phyloP scores from a whole-genome alignment of 371 early-diverging fungal genomes.

The Gilbertella persicaria region DNA sequence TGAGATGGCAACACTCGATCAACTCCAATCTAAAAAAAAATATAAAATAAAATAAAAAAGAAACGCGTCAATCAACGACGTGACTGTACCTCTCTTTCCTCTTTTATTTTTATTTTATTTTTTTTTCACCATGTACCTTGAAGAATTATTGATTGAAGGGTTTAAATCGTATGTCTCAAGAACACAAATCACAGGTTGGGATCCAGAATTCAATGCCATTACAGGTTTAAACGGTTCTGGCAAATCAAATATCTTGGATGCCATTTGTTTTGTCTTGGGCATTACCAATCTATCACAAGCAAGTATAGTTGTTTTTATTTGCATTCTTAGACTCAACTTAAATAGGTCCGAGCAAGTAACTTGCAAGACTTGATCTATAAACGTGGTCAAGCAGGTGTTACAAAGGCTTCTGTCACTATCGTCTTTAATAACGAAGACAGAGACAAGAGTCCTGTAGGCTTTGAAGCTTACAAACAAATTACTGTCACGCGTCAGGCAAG shows the following conservation, averaged over 20 bases:
- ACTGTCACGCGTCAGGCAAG: conserved; percentile 94
- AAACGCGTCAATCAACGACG: no score
- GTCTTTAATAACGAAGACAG: conserved; percentile 94
- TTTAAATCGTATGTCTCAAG: conserved; percentile 97
- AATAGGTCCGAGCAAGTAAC: conserved; percentile 90
- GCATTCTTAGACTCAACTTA: neutral
- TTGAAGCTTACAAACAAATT: conserved; percentile 84
- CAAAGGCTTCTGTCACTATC: conserved; percentile 95
- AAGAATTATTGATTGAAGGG: conserved; percentile 96
- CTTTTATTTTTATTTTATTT: neutral
- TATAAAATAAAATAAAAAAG: neutral
- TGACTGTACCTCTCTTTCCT: no score
- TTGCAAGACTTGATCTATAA: conserved; percentile 98
- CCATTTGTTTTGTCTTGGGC: conserved; percentile 99
- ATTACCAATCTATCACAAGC: conserved; percentile 88
- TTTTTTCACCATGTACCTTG: conserved; percentile 74
- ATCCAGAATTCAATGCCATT: conserved; percentile 98
- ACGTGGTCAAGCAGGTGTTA: conserved; percentile 96
- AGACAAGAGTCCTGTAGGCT: conserved; percentile 88
- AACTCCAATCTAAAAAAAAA: neutral
- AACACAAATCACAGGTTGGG: conserved; percentile 95
- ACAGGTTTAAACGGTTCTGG: conserved; percentile 99
- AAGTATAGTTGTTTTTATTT: conserved; percentile 15
- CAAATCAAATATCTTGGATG: conserved; percentile 99
- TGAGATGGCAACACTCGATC: neutral